Base-by-base conservation (phyloP, 495 filamentous ascomycete genomes). In the Xylaria intraflava region DNA sequence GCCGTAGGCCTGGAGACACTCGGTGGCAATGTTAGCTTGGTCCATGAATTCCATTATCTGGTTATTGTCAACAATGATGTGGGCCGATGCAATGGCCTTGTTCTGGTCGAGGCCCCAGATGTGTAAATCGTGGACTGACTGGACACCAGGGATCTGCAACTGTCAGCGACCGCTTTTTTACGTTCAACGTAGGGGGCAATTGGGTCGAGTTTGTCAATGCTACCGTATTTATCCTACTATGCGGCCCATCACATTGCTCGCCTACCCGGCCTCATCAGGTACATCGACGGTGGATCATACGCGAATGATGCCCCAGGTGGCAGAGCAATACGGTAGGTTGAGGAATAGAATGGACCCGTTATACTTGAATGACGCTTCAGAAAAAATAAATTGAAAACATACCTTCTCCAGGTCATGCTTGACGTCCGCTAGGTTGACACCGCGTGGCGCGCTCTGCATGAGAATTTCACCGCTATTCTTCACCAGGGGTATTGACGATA, bases 61-160 rank as follows among this genome's bases (percentile, higher is more conserved):
- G 40, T 68, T 66, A 43, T 75, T 72, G 30, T 83, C 83, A 14
- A 96, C 84, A 46, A 93, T 82, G 16, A 97, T 81, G 64, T 97
- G 92, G 1, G 92, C 81, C 0, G 85, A 86, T 4, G 91, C 90
- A 16, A 97, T 83, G 46, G 88, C 73, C 67, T 95, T 96, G n/a
- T 85, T 83, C 65, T 95, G 88, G 51, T 84, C 88, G 20, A 97
- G 78, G 48, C 91, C 87, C 92, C 92, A 97, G 46, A 96, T 87
- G 63, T 97, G 92, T 16, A 96, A 72, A 61, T 97, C 90, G 67
- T 96, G 92, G 36, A 91, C 87, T 26, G 84, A 84, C 44, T 85
- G 72, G 46, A 95, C 79, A 48, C 91, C 92, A 1, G 83, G 84
- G 23, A 95, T 84, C 56, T 83, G 48, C 30, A 4, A 22, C 6